A percentile compares a stretch with the other conserved stretches of the same genome.
phyloP scores from a whole-genome alignment of 2,329 filamentous ascomycete species.

The Nemania diffusa region DNA sequence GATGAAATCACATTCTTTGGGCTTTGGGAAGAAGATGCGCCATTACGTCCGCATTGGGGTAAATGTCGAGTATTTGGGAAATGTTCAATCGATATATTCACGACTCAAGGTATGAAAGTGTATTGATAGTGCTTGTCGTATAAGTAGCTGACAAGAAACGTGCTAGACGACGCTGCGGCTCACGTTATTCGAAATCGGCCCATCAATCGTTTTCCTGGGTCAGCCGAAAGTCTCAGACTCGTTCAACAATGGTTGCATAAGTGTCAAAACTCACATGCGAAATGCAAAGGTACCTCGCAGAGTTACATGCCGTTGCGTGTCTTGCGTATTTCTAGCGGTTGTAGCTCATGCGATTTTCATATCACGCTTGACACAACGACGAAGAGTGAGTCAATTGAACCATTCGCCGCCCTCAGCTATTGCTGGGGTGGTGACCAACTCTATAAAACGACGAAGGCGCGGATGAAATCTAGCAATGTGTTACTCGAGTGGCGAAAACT shows the following conservation, averaged over 20 bases:
- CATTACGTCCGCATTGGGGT: not conserved
- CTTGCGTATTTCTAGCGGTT: slow-evolving; percentile 11
- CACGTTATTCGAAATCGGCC: slow-evolving; percentile 19
- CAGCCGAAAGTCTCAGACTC: not conserved
- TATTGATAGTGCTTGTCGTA: not conserved
- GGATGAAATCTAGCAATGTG: slow-evolving; percentile 1
- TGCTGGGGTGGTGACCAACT: slow-evolving; percentile 28
- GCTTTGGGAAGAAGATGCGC: slow-evolving; percentile 18
- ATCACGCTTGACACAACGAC: slow-evolving; percentile 5
- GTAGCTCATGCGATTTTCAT: slow-evolving; percentile 11
- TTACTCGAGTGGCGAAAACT: slow-evolving; percentile 18
- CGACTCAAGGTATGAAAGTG: slow-evolving; percentile 4
- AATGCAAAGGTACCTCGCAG: not conserved
- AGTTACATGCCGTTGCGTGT: slow-evolving; percentile 22
- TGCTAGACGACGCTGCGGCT: slow-evolving; percentile 5
- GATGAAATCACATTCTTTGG: slow-evolving; percentile 22
- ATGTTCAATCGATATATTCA: slow-evolving; percentile 22
- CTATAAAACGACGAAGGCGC: slow-evolving; percentile 26
- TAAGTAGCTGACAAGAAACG: not conserved
- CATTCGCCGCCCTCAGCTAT: slow-evolving; percentile 25
- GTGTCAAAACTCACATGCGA: slow-evolving; percentile 14
- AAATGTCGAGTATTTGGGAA: slow-evolving; percentile 20
- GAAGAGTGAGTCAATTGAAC: not conserved
- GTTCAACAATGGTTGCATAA: slow-evolving; percentile 11
- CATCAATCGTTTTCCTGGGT: slow-evolving; percentile 16